Conservation (phyloP, 306 rosid genomes). For the Lathyrus oleraceus region DNA sequence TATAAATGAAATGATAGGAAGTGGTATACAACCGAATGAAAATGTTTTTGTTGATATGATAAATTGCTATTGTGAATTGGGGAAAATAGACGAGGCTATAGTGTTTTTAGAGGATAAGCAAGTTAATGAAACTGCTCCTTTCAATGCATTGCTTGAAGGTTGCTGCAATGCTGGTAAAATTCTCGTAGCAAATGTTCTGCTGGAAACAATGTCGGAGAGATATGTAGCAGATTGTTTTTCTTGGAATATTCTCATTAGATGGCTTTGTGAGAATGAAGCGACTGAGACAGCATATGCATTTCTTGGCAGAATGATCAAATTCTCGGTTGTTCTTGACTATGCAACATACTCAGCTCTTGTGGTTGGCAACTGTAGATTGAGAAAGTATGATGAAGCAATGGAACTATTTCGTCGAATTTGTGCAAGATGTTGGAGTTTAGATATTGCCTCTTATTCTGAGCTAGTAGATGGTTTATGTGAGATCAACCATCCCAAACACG, state of each 20-base stretch:
- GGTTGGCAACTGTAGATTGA: conserved; percentile 64
- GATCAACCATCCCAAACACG: conserved; percentile 48
- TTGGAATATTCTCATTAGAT: conserved; percentile 73
- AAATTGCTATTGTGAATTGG: conserved; percentile 57
- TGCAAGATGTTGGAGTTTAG: conserved; percentile 66
- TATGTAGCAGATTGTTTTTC: conserved; percentile 58
- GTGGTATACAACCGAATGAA: conserved; percentile 40
- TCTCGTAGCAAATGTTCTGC: conserved; percentile 49
- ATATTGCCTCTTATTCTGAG: conserved; percentile 58
- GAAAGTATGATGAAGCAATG: conserved; percentile 59
- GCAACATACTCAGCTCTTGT: conserved; percentile 72
- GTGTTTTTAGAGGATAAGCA: conserved; percentile 60
- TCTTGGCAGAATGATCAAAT: conserved; percentile 70
- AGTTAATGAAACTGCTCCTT: conserved; percentile 58
- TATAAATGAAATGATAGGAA: conserved; percentile 55
- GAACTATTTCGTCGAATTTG: conserved; percentile 43
- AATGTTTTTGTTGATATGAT: conserved; percentile 46
- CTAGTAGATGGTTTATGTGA: conserved; percentile 69
- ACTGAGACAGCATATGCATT: conserved; percentile 54
- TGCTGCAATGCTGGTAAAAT: conserved; percentile 62
- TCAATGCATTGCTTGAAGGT: conserved; percentile 75
- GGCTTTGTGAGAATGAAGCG: conserved; percentile 63
- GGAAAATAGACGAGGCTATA: conserved; percentile 67
- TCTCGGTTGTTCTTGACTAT: conserved; percentile 48
- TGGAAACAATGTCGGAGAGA: conserved; percentile 57